Base-by-base conservation (phyloP, 495 filamentous ascomycete species). In the Penicillium antarcticum region DNA sequence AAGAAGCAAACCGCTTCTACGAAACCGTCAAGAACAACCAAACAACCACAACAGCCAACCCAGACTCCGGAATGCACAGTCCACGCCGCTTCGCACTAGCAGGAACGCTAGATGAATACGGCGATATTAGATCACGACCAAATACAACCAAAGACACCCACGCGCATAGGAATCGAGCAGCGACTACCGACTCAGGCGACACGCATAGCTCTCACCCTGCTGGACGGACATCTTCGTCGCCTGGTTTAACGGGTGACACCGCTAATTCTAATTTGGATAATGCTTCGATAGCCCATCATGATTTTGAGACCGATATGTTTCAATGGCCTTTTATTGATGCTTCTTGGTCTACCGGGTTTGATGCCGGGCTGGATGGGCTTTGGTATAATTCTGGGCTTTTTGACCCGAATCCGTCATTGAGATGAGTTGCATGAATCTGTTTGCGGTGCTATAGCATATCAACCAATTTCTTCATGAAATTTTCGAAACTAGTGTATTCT, bases 271-370 rank as follows among this genome's bases (percentile, higher is more conserved):
- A 39, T 1, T 40, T 52, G 8, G 60, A 67, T 0, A 33, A 47
- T 19, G 18, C 46, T 46, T 24, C 45, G 7, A 3, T 49, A 7
- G 57, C 48, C 11, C 37, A 51, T 35, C 64, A 69, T 38, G 65
- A 72, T 23, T 41, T 70, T 5, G 72, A 75, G 31, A 57, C 66
- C 0, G 72, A 75, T 29, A 71, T 75, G 66, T 61, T 73, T 45
- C 68, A 75, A 46, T 75, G 72, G 72, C 72, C 71, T 1, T 75
- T 75, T 40, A 68, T 74, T 29, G 69, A 74, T 45, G 71, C 64
- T 16, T 69, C 67, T 7, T 75, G 71, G 72, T 68, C 71, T 8
- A 54, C 61, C 18, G 69, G 69, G 2, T 72, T 75, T 51, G 69
- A 70, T 50, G 60, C 61, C 11, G 69, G 72, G 1, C 60, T 68